phyloP scores from a whole-genome alignment of 257 asterid genomes.

The Gardenia jasminoides region DNA sequence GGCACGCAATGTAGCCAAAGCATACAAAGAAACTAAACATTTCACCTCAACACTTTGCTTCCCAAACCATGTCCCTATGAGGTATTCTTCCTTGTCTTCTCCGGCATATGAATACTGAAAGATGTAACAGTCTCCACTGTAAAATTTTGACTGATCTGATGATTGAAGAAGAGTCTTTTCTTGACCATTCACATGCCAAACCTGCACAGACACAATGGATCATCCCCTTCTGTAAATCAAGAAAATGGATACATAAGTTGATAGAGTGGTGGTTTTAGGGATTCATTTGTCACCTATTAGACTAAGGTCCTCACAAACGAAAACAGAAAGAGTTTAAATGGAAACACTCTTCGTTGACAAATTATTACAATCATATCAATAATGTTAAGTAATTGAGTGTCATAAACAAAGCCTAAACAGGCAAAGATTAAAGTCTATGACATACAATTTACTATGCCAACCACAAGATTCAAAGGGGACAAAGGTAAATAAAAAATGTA shows the following conservation, averaged over 20 bases:
- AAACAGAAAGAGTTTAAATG: not conserved
- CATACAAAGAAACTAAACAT: constrained; percentile 13
- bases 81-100: constrained; percentile 83
- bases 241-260: not conserved
- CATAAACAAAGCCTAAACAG: not conserved
- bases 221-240: constrained; percentile 19
- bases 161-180: constrained; percentile 65
- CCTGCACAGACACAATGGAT: constrained; percentile 42
- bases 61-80: constrained; percentile 97
- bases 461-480: not conserved
- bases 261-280: not conserved
- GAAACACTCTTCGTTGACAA: not conserved
- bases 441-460: not conserved
- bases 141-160: constrained; percentile 84
- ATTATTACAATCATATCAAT: not conserved
- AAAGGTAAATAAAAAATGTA: too few species aligned
- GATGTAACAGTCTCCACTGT: constrained; percentile 94
- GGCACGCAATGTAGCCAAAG: not conserved
- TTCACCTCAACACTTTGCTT: constrained; percentile 83
- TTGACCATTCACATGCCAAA: constrained; percentile 94
- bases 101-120: constrained; percentile 92
- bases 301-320: not conserved
- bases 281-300: not conserved
- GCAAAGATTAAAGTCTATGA: too few species aligned
- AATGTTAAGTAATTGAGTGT: not conserved